Percentiles rank a stretch among this genome's conserved stretches.
phyloP scores from a whole-genome alignment of 1,284 basidiomycete species.

The Fistulinella staudtii region DNA sequence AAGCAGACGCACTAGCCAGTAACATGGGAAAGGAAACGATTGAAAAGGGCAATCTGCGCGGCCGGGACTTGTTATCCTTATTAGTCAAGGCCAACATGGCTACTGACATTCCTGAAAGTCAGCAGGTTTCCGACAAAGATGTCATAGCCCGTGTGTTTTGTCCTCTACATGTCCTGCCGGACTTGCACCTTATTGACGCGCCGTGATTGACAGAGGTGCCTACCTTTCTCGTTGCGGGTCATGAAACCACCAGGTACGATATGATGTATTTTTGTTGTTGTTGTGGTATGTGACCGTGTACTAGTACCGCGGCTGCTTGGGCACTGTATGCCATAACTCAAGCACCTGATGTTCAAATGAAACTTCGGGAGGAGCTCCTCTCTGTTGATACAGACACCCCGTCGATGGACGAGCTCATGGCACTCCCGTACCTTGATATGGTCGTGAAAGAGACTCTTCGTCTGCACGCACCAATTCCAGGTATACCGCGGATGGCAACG shows the following conservation, averaged over 20 bases:
- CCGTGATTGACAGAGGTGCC: constrained; percentile 35
- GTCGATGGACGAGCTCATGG: constrained; percentile 56
- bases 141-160: constrained; percentile 62
- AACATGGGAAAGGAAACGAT: constrained; percentile 11
- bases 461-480: constrained; percentile 57
- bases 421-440: constrained; percentile 55
- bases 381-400: constrained; percentile 45
- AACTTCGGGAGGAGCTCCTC: constrained; percentile 65
- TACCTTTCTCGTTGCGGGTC: constrained; percentile 54
- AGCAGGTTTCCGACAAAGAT: constrained; percentile 69
- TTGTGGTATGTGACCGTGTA: not conserved
- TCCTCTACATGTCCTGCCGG: not conserved
- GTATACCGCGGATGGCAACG: constrained; percentile 46
- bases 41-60: constrained; percentile 31
- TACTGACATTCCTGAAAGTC: constrained; percentile 50
- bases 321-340: constrained; percentile 61
- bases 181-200: too few species aligned
- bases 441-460: constrained; percentile 70
- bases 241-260: constrained; percentile 69
- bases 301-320: constrained; percentile 53
- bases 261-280: too few species aligned
- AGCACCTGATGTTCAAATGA: constrained; percentile 53
- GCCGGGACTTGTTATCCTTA: constrained; percentile 50
- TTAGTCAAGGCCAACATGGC: constrained; percentile 64
- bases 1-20: constrained; percentile 33